phyloP scores from a whole-genome alignment of 495 filamentous ascomycete species.

The Clavariopsis aquatica region DNA sequence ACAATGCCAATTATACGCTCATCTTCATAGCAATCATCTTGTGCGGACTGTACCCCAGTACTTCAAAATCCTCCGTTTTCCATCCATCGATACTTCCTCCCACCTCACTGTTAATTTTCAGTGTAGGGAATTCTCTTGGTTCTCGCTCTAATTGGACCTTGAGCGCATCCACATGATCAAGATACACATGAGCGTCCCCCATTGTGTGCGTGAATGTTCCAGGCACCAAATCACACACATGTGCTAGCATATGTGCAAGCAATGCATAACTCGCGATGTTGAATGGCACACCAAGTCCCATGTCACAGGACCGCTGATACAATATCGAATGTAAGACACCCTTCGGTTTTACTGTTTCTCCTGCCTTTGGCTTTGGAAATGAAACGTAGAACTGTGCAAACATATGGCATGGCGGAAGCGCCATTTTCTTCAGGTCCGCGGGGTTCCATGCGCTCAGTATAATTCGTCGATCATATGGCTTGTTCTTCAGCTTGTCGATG shows the following conservation, averaged over 20 bases:
- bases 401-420: constrained; percentile 96
- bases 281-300: constrained; percentile 96
- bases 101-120: constrained; percentile 67
- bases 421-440: constrained; percentile 82
- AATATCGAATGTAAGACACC: constrained; percentile 80
- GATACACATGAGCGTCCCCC: constrained; percentile 95
- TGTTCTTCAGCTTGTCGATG: constrained; percentile 74
- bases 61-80: constrained; percentile 82
- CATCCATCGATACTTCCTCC: constrained; percentile 78
- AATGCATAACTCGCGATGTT: constrained; percentile 95
- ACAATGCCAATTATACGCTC: constrained; percentile 66
- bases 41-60: constrained; percentile 87
- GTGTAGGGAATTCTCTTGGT: constrained; percentile 76
- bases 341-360: constrained; percentile 46
- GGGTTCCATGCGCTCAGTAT: constrained; percentile 95
- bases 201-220: constrained; percentile 88
- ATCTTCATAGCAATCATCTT: constrained; percentile 95
- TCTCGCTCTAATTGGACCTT: constrained; percentile 74
- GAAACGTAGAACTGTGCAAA: constrained; percentile 98
- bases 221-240: constrained; percentile 77
- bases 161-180: constrained; percentile 88
- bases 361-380: constrained; percentile 56
- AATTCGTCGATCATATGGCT: constrained; percentile 84
- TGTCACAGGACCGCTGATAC: constrained; percentile 94
- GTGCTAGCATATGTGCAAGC: constrained; percentile 89